Evolutionary conservation across 306 rosid species (phyloP).

Genomic region (Castanea crenata): DNA sequence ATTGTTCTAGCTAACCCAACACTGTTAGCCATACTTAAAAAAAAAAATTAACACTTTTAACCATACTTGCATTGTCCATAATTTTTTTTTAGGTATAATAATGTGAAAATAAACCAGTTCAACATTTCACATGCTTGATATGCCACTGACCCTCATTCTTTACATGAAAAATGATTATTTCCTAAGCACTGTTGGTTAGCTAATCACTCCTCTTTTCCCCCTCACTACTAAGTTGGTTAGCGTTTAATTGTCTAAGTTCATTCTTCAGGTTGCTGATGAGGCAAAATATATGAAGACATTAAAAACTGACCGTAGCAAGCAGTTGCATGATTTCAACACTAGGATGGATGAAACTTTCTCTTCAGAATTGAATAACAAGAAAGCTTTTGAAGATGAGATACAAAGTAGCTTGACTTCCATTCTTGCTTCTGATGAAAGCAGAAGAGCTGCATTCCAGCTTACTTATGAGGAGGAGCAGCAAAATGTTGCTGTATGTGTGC

Average conservation of each 20-base stretch:
- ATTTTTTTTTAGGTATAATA: neutral
- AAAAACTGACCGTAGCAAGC: slow-evolving; percentile 66
- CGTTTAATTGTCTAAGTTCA: slow-evolving; percentile 16
- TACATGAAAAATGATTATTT: neutral
- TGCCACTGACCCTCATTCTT: neutral
- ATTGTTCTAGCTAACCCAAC: neutral
- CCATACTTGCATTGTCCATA: neutral
- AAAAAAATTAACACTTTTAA: neutral
- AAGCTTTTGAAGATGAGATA: slow-evolving; percentile 79
- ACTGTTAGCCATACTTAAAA: neutral
- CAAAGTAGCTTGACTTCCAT: slow-evolving; percentile 58
- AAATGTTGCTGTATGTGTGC: slow-evolving; percentile 73
- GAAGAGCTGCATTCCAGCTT: slow-evolving; percentile 87
- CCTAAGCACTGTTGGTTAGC: neutral
- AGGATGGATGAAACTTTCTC: slow-evolving; percentile 65
- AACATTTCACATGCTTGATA: neutral
- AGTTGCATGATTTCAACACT: slow-evolving; percentile 65
- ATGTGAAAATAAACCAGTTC: neutral
- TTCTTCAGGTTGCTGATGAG: slow-evolving; percentile 80
- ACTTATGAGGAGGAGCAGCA: slow-evolving; percentile 85
- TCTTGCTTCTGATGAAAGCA: slow-evolving; percentile 72
- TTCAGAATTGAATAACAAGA: slow-evolving; percentile 59
- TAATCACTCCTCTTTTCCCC: neutral
- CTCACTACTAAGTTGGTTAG: slow-evolving; percentile 10
- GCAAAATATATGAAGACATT: slow-evolving; percentile 62